Evolutionary conservation across 129 eudicot species (phyloP), one percentile per base, ranked within the genome.

Genomic region (Arctium minus): DNA sequence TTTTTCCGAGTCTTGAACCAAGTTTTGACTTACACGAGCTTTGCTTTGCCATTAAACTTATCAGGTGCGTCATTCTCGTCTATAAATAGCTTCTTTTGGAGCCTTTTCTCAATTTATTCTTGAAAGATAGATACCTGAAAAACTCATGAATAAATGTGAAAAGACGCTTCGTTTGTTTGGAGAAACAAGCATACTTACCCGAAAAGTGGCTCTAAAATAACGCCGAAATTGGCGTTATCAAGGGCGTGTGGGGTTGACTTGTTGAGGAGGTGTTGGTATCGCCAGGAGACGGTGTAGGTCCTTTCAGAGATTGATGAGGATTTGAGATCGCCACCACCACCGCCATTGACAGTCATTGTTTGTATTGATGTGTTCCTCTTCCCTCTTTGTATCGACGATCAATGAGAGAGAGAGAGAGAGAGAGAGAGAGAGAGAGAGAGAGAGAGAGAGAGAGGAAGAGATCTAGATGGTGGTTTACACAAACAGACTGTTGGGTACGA

Each of bases 261-360:
- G 80, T 93, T 96, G 4, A 93, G 89, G 3, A 93, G 76, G 77
- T 93, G 88, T 67, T 91, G 98, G 94, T 89, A 93, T n/a, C 96
- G 85, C 48, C 87, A 91, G 80, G 89, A 88, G 11, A 79, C 78
- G 7, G 87, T 82, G 93, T 82, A 85, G 46, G 83, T 81, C 86
- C 86, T 86, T 44, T 86, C 84, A 1, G 91, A 81, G 29, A 89
- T 33, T 68, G 89, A 82, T 78, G 89, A 86, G 36, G 87, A 60
- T 68, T 87, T 78, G 78, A 79, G 82, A 76, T 78, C 85, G 38
- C n/a, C 78, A 50, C 77, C 84, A 64, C 67, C 88, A 72, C 76
- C 91, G 75, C 80, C 77, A 48, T 81, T 85, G 79, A 87, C 90
- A 73, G 50, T 70, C 94, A 90, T 90, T 64, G 68, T 62, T 22